Conservation (phyloP, 169 alveolate species). For the Babesia microti region DNA sequence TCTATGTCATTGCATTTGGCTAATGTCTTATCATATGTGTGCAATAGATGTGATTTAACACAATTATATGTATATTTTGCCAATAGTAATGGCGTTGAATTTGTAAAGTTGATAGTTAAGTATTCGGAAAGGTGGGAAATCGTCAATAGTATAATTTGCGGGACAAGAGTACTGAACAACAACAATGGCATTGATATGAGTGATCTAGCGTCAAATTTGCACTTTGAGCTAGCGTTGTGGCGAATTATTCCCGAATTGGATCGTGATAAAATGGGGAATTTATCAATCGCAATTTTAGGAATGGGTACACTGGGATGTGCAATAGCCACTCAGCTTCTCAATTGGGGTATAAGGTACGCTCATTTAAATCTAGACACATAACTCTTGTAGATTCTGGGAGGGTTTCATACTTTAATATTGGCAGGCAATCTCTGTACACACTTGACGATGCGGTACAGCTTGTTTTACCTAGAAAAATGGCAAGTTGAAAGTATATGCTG, state of each 20-base stretch:
- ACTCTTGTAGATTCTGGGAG: conserved; percentile 42
- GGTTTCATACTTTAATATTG: conserved; percentile 38
- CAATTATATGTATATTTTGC: no score
- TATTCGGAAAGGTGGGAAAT: no score
- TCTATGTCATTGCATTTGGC: no score
- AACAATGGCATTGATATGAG: no score
- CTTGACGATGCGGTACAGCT: conserved; percentile 8
- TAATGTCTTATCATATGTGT: no score
- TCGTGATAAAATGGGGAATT: conserved; percentile 24
- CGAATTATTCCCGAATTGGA: conserved; percentile 39
- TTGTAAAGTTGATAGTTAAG: no score
- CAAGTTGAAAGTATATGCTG: conserved; percentile 40
- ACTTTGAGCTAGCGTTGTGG: conserved; percentile 57
- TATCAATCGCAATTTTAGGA: conserved; percentile 49
- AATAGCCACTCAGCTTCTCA: conserved; percentile 43
- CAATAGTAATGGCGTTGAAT: no score
- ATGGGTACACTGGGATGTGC: conserved; percentile 60
- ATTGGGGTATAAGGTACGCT: conserved; percentile 51
- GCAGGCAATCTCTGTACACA: conserved; percentile 51
- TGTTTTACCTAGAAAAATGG: conserved; percentile 8
- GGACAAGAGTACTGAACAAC: no score
- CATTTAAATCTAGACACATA: conserved; percentile 6
- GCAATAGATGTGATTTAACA: no score
- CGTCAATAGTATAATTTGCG: no score
- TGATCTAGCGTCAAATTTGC: conserved; percentile 43